A percentile compares a stretch with the other conserved stretches of the same genome.
phyloP scores from a whole-genome alignment of 169 alveolate species.

The Cryptosporidium sp. region DNA sequence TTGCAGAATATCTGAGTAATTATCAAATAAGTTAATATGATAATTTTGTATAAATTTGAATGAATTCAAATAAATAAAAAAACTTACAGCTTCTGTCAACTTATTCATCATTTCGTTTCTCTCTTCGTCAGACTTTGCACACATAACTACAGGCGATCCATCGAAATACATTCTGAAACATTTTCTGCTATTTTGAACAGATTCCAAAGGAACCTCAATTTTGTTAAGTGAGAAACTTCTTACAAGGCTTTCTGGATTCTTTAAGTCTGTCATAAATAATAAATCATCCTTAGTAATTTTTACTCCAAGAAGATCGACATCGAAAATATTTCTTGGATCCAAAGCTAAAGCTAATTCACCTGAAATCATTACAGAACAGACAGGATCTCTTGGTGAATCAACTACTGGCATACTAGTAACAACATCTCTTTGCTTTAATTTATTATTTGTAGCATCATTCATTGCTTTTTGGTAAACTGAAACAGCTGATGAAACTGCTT shows the following conservation, averaged over 20 bases:
- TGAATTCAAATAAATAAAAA: not conserved
- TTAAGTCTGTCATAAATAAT: conserved; percentile 53
- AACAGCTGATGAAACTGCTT: conserved; percentile 62
- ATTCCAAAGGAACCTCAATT: conserved; percentile 69
- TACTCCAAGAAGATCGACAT: conserved; percentile 50
- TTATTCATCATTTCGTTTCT: conserved; percentile 75
- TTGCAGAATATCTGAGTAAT: conserved; percentile 53
- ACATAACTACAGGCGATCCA: conserved; percentile 58
- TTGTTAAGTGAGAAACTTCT: conserved; percentile 49
- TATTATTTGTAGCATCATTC: conserved; percentile 68
- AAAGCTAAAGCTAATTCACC: conserved; percentile 59
- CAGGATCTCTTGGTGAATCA: conserved; percentile 41
- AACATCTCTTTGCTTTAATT: conserved; percentile 61
- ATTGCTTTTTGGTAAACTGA: conserved; percentile 76
- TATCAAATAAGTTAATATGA: too few relatives aligned
- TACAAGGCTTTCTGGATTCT: conserved; percentile 47
- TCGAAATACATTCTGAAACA: conserved; percentile 75
- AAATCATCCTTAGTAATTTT: conserved; percentile 60
- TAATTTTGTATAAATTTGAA: not conserved
- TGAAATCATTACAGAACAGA: conserved; percentile 58
- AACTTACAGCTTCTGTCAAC: conserved; percentile 76
- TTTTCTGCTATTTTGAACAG: conserved; percentile 73
- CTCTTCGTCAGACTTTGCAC: conserved; percentile 67
- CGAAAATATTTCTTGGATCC: conserved; percentile 59
- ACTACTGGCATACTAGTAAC: conserved; percentile 57